Evolutionary conservation across 225 moss, liverwort and hornwort species (phyloP).

Genomic region (Anthoceros angustus): DNA sequence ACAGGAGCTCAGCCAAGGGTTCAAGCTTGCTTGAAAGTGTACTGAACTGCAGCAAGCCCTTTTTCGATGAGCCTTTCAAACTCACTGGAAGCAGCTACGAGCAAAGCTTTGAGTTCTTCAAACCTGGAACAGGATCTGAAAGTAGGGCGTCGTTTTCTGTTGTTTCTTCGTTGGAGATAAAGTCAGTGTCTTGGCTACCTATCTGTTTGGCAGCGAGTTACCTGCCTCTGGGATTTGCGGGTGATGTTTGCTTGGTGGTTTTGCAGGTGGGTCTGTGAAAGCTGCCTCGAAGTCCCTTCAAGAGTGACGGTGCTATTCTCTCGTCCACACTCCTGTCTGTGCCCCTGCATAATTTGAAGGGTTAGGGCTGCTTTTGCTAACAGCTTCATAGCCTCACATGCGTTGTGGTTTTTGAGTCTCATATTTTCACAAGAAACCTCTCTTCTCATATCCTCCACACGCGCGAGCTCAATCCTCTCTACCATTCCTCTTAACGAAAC

Average conservation of each 20-base stretch:
- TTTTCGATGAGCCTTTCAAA: conserved; percentile 92
- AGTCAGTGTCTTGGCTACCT: background rate
- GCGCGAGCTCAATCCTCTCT: no score
- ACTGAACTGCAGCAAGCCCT: no score
- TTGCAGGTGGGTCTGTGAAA: background rate
- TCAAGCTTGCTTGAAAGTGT: no score
- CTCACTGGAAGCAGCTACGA: conserved; percentile 87
- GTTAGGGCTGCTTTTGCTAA: no score
- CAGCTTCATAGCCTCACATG: no score
- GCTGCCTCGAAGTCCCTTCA: background rate
- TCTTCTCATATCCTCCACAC: no score
- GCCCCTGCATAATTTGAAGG: background rate
- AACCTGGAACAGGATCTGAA: conserved; percentile 25
- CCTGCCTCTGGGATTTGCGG: background rate
- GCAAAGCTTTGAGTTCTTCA: conserved; percentile 70
- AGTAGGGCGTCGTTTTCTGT: background rate
- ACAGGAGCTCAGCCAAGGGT: no score
- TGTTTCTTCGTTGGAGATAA: background rate
- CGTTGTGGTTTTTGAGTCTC: no score
- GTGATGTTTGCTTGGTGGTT: background rate
- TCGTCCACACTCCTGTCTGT: background rate
- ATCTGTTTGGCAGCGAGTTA: no score
- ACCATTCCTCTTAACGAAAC: no score
- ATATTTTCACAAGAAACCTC: no score
- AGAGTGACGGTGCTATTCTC: background rate